phyloP scores from a whole-genome alignment of 441 rosid species.

The Arabidopsis lyrata region DNA sequence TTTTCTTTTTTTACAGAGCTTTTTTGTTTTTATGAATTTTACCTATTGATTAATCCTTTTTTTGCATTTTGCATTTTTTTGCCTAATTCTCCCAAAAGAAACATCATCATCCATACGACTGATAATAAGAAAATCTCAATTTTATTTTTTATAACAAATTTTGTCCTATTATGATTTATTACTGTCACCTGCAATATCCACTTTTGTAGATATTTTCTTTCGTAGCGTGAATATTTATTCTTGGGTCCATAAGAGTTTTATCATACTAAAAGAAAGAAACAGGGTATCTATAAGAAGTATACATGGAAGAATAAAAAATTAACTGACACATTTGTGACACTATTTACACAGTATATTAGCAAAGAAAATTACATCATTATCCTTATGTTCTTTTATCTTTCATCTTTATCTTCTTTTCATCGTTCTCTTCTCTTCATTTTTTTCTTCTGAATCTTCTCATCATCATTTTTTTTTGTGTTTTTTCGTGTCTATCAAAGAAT shows the following conservation, averaged over 20 bases:
- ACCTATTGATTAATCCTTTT: conserved; percentile 21
- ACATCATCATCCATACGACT: conserved; percentile 32
- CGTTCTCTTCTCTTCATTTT: too few species aligned
- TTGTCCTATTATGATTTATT: conserved; percentile 20
- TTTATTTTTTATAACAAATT: neutral
- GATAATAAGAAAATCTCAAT: conserved; percentile 31
- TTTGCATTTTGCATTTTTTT: conserved; percentile 19
- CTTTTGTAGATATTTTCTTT: neutral
- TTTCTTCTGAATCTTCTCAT: too few species aligned
- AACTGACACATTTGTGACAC: too few species aligned
- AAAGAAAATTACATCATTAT: too few species aligned
- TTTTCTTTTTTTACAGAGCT: conserved; percentile 35
- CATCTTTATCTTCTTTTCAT: too few species aligned
- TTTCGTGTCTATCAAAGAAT: too few species aligned
- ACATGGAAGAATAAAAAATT: too few species aligned
- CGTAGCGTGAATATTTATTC: conserved; percentile 15
- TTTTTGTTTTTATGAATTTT: conserved; percentile 18
- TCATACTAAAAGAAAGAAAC: conserved; percentile 5
- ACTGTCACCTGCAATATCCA: conserved; percentile 21
- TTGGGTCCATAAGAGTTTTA: conserved; percentile 1
- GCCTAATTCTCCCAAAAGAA: conserved; percentile 25
- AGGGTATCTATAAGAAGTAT: too few species aligned
- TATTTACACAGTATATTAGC: too few species aligned
- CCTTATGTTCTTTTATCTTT: too few species aligned
- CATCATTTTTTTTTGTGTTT: too few species aligned